Base-by-base conservation (phyloP, 768 basidiomycete genomes). In the Termitomyces sp. region DNA sequence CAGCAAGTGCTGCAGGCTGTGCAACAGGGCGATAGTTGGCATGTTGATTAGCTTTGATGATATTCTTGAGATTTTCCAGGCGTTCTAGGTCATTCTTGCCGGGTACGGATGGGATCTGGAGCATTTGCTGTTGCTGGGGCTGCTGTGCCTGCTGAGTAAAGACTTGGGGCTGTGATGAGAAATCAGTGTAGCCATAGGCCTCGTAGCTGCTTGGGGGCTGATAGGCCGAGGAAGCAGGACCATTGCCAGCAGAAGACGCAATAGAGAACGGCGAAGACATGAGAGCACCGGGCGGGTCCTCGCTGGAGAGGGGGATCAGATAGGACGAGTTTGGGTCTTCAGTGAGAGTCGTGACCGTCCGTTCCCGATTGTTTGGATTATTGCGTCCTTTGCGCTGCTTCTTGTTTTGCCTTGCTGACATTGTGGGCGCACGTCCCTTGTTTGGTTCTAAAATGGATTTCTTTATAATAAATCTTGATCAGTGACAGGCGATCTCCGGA, bases 21-120 rank as follows among this genome's bases (percentile, higher is more conserved):
- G 89, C 87, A 45, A 80, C 66, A 28, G 88, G 80, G 23, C 81
- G 79, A 67, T 82, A 91, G 62, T 83, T 75, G 54, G 87, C 82
- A 68, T 91, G 89, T 65, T 91, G 88, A 49, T 81, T 82, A 32
- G 75, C 77, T 65, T 84, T 86, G 70, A 91, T 91, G 54, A 80
- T 73, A 23, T 81, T 73, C 68, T 91, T 91, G 68, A 91, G 82
- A 55, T 83, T 83, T 70, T 90, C 83, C 57, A 91, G 78, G 32
- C 85, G 78, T 67, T 89, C 86, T 59, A 91, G 79, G 71, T 90
- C 89, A 65, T 75, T 78, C 63, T 81, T 76, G 8, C 84, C 86
- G 21, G 80, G 76, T 34, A 56, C 37, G 12, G 68, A 59, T 46
- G 35, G 5, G 3, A 3, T 9, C 30, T 42, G 35, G 3, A 34